Evolutionary conservation across 495 filamentous ascomycete genomes (phyloP).

Genomic region (Xylaria venustula): DNA sequence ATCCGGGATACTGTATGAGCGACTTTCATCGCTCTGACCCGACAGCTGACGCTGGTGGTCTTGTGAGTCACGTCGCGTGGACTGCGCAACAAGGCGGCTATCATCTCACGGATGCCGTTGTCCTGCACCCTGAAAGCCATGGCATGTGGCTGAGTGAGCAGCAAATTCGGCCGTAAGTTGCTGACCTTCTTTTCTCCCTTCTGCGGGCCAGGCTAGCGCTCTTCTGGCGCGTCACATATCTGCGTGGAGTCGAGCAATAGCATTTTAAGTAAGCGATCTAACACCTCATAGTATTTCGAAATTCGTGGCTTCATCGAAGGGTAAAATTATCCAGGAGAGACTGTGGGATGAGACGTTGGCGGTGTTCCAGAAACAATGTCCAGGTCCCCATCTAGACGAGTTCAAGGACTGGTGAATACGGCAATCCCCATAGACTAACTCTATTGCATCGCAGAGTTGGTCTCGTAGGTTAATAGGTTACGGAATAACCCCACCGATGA

Average conservation of each 20-base stretch:
- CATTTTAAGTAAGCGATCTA: neutral
- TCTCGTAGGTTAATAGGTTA: too few species aligned
- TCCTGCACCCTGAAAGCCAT: conserved; percentile 16
- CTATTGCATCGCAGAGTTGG: too few species aligned
- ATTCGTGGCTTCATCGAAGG: conserved; percentile 35
- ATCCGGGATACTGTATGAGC: conserved; percentile 50
- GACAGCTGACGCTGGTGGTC: conserved; percentile 19
- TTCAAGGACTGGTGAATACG: conserved; percentile 10
- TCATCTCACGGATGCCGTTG: conserved; percentile 21
- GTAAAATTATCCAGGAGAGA: conserved; percentile 32
- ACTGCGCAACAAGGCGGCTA: conserved; percentile 15
- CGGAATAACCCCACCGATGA: too few species aligned
- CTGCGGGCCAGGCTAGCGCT: too few species aligned
- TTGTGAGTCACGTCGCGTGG: conserved; percentile 7
- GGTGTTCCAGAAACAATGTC: conserved; percentile 17
- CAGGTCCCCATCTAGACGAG: conserved; percentile 18
- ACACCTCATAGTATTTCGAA: conserved; percentile 17
- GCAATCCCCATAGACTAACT: too few species aligned
- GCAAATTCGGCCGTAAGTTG: conserved; percentile 22
- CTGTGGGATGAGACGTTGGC: conserved; percentile 47
- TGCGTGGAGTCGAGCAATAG: neutral
- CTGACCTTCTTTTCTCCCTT: neutral
- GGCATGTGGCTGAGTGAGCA: conserved; percentile 23
- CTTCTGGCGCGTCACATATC: neutral
- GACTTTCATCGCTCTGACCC: conserved; percentile 34